phyloP scores from a whole-genome alignment of 805 yeast genomes.

The Monosporozyma unispora region DNA sequence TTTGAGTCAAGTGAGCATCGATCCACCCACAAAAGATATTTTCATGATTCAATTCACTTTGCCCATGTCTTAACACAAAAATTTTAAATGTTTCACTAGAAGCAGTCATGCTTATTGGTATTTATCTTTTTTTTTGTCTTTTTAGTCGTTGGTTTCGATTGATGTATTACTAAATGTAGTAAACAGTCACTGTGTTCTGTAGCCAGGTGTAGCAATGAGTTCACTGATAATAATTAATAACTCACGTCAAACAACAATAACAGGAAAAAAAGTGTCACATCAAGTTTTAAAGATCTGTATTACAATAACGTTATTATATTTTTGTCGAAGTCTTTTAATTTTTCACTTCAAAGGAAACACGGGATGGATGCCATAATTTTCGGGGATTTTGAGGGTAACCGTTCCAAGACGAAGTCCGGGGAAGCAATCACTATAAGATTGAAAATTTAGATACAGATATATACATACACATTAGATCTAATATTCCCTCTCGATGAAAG shows the following conservation, averaged over 20 bases:
- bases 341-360: background rate
- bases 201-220: background rate
- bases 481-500: constrained; percentile 55
- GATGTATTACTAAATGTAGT: background rate
- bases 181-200: background rate
- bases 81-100: constrained; percentile 18
- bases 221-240: background rate
- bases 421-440: background rate
- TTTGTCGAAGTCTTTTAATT: background rate
- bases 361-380: background rate
- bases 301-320: background rate
- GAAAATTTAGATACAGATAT: background rate
- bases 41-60: constrained; percentile 68
- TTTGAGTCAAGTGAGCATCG: constrained; percentile 58
- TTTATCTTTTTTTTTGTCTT: background rate
- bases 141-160: background rate
- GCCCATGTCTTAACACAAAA: constrained; percentile 66
- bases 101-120: background rate
- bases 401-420: background rate
- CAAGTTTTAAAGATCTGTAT: background rate
- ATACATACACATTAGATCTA: constrained; percentile 4
- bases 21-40: constrained; percentile 83
- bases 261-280: background rate
- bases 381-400: background rate
- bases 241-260: background rate